phyloP scores from a whole-genome alignment of 495 filamentous ascomycete genomes.

The Penicillium lagena region DNA sequence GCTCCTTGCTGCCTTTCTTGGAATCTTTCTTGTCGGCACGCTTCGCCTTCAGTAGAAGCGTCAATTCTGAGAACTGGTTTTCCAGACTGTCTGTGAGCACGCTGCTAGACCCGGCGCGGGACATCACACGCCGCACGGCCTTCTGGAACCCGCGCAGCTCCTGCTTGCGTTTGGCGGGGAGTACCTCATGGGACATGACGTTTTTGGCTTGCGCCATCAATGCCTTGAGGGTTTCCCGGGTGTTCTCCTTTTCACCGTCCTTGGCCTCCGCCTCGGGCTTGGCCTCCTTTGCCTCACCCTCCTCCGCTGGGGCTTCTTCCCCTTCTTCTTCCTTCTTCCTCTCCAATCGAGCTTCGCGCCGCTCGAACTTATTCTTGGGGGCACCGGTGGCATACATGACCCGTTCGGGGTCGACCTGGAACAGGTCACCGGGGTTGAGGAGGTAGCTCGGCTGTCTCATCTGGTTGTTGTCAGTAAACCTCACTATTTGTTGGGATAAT shows the following conservation, averaged over 20 bases:
- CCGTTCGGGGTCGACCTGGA: constrained; percentile 83
- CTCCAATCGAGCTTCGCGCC: constrained; percentile 30
- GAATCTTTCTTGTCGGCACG: constrained; percentile 18
- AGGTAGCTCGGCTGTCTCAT: constrained; percentile 91
- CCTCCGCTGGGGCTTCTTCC: constrained; percentile 15
- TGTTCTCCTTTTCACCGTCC: constrained; percentile 19
- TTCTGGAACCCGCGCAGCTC: constrained; percentile 53
- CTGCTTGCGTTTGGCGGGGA: constrained; percentile 57
- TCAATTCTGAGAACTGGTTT: constrained; percentile 43
- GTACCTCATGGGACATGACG: constrained; percentile 42
- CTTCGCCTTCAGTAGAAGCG: constrained; percentile 35
- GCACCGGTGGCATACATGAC: constrained; percentile 83
- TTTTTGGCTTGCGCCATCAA: constrained; percentile 48
- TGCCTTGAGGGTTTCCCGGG: constrained; percentile 40
- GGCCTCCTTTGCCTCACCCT: constrained; percentile 10
- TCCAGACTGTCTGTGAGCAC: constrained; percentile 43
- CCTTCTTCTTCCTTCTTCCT: constrained; percentile 17
- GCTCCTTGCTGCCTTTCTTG: constrained; percentile 15
- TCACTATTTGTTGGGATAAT: background rate
- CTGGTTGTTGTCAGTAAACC: constrained; percentile 35
- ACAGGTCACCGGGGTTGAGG: constrained; percentile 96
- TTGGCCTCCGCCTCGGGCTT: constrained; percentile 16
- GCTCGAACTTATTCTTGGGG: constrained; percentile 50
- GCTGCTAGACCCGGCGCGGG: constrained; percentile 37
- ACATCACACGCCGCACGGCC: constrained; percentile 47